Base-by-base conservation (phyloP, 345 rosid genomes). In the Raphanus raphanistrum region DNA sequence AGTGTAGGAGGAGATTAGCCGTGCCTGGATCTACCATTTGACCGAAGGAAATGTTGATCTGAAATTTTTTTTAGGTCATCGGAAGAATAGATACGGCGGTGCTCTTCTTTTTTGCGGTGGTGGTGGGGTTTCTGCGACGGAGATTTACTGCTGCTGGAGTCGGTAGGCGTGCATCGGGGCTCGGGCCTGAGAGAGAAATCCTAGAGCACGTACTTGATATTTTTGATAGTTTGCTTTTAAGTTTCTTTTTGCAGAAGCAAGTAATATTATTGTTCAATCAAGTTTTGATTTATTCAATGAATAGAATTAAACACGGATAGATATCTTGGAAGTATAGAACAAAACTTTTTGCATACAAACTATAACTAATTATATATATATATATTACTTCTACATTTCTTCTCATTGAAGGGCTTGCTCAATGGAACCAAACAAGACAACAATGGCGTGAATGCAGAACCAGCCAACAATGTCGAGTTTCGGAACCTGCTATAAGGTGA, bases 401-500 rank as follows among this genome's bases (percentile, higher is more conserved):
- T 77, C 58, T 35, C 60, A 17, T 2, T 55, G 29, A 77, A 77
- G 80, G 80, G 48, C 71, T 63, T 54, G 68, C 25, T 17, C 38
- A 28, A 61, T 77, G 76, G 80, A 77, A 77, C 60, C 66, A 70
- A 64, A 71, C 76, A 3, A 77, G 71, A 77, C 60, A 77, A 55
- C 59, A 71, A 17, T 77, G 80, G 80, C 76, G 66, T 45, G 60
- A 63, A 55, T 54, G 60, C 60, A 55, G 35, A 71, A 64, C 36
- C 28, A 71, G 21, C 66, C 76, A 41, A 71, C 50, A 77, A 28
- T 4, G n/a, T 45, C 66, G 28, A 54, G 38, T 63, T 70, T 45
- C 8, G 9, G 60, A 54, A 63, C 48, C 70, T 63, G 66, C 71
- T 29, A 70, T 77, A 64, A 77, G 80, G 80, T 77, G 57, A 62